Conservation (phyloP, 306 rosid species). For the Fagus sylvatica region DNA sequence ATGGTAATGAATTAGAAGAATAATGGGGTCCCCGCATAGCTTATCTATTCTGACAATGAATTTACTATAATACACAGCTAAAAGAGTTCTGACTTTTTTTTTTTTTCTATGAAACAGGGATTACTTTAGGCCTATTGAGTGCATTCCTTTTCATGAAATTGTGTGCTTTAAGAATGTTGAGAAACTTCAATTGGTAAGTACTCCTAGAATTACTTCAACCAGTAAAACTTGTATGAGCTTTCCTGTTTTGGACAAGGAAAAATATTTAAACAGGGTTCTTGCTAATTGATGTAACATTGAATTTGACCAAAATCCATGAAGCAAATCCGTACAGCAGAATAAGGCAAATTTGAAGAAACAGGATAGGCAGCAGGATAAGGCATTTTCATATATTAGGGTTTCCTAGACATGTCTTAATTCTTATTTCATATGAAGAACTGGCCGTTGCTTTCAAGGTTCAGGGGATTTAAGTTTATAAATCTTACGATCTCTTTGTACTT, state of each 20-base stretch:
- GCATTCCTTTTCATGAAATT: conserved; percentile 72
- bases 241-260: background rate
- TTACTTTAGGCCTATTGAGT: conserved; percentile 66
- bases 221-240: conserved; percentile 8
- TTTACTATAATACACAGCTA: conserved; percentile 1
- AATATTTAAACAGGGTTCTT: background rate
- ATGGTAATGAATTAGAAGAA: background rate
- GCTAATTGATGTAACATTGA: background rate
- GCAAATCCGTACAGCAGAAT: background rate
- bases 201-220: conserved; percentile 23
- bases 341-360: background rate
- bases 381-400: background rate
- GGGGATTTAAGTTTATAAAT: background rate
- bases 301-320: background rate
- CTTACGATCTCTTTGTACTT: conserved; percentile 5
- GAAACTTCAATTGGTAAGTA: conserved; percentile 82
- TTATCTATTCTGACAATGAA: conserved; percentile 8
- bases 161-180: conserved; percentile 77
- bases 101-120: conserved; percentile 55
- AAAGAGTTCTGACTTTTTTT: conserved; percentile 11
- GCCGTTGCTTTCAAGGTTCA: background rate
- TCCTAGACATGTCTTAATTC: background rate
- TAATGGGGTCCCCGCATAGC: background rate
- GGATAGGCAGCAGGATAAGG: background rate
- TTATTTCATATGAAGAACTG: conserved; percentile 3